Conservation (phyloP, 2,329 filamentous ascomycete species). For the Cladosporium cucumerinum region DNA sequence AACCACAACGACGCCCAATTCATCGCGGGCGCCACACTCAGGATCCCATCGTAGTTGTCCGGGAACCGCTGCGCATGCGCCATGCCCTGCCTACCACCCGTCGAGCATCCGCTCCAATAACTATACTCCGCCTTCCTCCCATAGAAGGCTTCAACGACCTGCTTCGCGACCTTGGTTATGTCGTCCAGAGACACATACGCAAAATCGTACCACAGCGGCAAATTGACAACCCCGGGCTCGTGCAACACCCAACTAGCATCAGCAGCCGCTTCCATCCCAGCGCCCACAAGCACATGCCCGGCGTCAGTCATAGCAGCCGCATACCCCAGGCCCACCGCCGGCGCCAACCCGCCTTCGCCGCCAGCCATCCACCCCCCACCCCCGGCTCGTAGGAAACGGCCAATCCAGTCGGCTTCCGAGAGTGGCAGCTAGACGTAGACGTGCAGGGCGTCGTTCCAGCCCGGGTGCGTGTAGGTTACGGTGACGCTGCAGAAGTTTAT, state of each 20-base stretch:
- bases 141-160: slow-evolving; percentile 38
- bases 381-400: slow-evolving; percentile 37
- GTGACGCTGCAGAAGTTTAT: slow-evolving; percentile 38
- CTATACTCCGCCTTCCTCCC: slow-evolving; percentile 38
- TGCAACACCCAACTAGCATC: slow-evolving; percentile 24
- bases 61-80: slow-evolving; percentile 46
- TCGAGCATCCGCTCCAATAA: slow-evolving; percentile 49
- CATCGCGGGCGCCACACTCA: slow-evolving; percentile 44
- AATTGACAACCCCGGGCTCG: slow-evolving; percentile 45
- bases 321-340: slow-evolving; percentile 39
- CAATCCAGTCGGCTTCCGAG: not conserved
- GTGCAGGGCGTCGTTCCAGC: slow-evolving; percentile 35
- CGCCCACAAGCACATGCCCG: slow-evolving; percentile 39
- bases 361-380: slow-evolving; percentile 44
- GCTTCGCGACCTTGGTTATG: slow-evolving; percentile 32
- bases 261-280: not conserved
- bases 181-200: slow-evolving; percentile 36
- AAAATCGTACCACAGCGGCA: slow-evolving; percentile 48
- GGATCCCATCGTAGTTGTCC: slow-evolving; percentile 48
- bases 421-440: slow-evolving; percentile 36
- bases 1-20: slow-evolving; percentile 39
- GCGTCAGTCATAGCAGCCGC: slow-evolving; percentile 41
- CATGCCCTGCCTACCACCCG: slow-evolving; percentile 47
- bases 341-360: slow-evolving; percentile 36
- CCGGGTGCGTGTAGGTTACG: slow-evolving; percentile 39